These are phyloP conservation scores for Apiospora kogelbergensis DNA, from an alignment of 2,329 filamentous ascomycete genomes.

Conservation along the genomic window DNA sequence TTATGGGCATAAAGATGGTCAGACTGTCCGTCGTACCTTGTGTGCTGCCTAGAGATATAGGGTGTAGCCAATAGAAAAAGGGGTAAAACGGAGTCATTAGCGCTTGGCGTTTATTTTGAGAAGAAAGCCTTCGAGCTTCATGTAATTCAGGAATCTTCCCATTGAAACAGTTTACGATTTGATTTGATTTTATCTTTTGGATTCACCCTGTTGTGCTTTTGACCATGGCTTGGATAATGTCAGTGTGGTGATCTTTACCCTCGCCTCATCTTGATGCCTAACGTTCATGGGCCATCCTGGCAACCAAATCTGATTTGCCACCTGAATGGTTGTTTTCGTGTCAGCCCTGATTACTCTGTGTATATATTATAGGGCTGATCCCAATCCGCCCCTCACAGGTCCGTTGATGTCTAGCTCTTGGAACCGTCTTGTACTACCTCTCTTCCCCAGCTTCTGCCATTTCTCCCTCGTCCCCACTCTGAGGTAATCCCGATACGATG, in stretches of 20 bases:
- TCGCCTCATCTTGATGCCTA: neutral
- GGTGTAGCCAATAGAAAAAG: slow-evolving; percentile 10
- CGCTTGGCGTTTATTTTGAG: slow-evolving; percentile 13
- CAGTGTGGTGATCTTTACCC: neutral
- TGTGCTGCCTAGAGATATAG: slow-evolving; percentile 3
- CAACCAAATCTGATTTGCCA: neutral
- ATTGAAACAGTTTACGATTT: neutral
- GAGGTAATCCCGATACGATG: neutral
- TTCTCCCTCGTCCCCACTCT: neutral
- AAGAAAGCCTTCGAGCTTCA: slow-evolving; percentile 11
- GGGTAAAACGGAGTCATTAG: slow-evolving; percentile 14
- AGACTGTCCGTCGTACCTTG: neutral
- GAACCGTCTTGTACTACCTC: neutral
- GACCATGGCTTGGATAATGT: neutral
- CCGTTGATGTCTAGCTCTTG: neutral
- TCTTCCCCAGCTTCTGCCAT: neutral
- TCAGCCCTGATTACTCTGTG: slow-evolving; percentile 1
- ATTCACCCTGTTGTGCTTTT: neutral
- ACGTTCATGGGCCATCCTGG: neutral
- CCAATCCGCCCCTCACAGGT: neutral
- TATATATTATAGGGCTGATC: neutral
- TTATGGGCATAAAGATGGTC: slow-evolving; percentile 67
- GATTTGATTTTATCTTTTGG: neutral
- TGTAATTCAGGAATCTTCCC: slow-evolving; percentile 7
- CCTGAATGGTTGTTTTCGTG: neutral